Evolutionary conservation across 257 asterid species (phyloP), one percentile per base, ranked within the genome.

Genomic region (Handroanthus guayacan): DNA sequence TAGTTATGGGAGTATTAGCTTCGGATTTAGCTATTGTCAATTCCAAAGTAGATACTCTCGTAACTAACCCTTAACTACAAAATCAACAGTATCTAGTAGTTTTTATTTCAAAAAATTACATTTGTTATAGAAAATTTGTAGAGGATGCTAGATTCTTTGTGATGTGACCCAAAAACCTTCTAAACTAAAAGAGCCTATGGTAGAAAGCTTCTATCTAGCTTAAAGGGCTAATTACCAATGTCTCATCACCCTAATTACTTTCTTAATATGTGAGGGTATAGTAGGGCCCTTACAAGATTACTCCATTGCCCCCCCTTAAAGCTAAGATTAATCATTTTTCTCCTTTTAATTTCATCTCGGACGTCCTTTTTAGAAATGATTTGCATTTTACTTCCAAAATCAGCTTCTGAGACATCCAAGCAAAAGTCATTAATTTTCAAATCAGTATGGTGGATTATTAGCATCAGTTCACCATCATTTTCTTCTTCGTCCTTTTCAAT

Each of bases 311-410:
- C 90, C 86, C 81, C 90, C 93, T 81, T 87, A 74, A 89, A 89
- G 94, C 89, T 90, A 90, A 89, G 90, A 54, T 82, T 90, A 77
- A 90, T 90, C 85, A 88, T 89, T 76, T 89, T 76, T 78, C 87
- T 75, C 75, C 69, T 65, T 72, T 75, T 51, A 25, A 18, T 57
- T 39, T 54, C 47, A 7, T 38, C 25, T 71, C 67, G 7, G 57
- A 51, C 64, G 90, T 83, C 92, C 57, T 79, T 89, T 82, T 79
- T 73, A 62, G 67, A 83, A 25, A 87, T 89, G 89, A 89, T 89
- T 86, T 80, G 78, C 76, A 71, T 80, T 81, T 89, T 87, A 91
- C 97, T 91, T 90, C 85, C 86, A 83, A 90, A 84, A 76, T 84
- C 92, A 90, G 92, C 87, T 90, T 90, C 90, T 86, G 55, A 82